A percentile compares a stretch with the other conserved stretches of the same genome.
Evolutionary conservation across 2,329 filamentous ascomycete species (phyloP).

Genomic region (Coleophoma cylindrospora): DNA sequence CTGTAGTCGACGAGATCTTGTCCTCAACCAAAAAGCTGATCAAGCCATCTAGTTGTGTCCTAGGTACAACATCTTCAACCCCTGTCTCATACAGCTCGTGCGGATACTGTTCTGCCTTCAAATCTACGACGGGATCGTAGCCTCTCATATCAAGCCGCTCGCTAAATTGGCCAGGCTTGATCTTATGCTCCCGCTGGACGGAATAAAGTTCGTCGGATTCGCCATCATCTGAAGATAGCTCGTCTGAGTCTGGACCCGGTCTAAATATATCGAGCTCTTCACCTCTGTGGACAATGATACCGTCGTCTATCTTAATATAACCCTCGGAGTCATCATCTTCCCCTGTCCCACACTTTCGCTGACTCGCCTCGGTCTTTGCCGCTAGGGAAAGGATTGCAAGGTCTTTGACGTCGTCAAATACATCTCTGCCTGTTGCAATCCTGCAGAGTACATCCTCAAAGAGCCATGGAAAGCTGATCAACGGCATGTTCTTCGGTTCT

Average conservation of each 20-base stretch:
- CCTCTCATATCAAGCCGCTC: constrained; percentile 11
- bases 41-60: constrained; percentile 16
- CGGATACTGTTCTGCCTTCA: background rate
- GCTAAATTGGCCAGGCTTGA: constrained; percentile 6
- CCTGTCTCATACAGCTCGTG: constrained; percentile 11
- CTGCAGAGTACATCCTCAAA: constrained; percentile 68
- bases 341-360: constrained; percentile 1
- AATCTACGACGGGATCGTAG: background rate
- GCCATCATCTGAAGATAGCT: constrained; percentile 7
- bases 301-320: constrained; percentile 21
- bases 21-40: constrained; percentile 1
- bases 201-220: constrained; percentile 6
- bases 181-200: background rate
- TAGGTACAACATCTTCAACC: constrained; percentile 20
- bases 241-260: constrained; percentile 14
- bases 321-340: constrained; percentile 12
- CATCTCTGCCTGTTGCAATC: constrained; percentile 48
- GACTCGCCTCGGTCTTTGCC: constrained; percentile 7
- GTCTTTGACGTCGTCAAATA: constrained; percentile 15
- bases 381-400: constrained; percentile 11
- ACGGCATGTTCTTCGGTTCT: constrained; percentile 55
- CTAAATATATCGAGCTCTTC: constrained; percentile 26
- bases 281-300: constrained; percentile 24
- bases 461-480: constrained; percentile 94
- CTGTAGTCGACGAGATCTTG: background rate